Base-by-base conservation (phyloP, 768 basidiomycete species). In the Floccularia luteovirens region DNA sequence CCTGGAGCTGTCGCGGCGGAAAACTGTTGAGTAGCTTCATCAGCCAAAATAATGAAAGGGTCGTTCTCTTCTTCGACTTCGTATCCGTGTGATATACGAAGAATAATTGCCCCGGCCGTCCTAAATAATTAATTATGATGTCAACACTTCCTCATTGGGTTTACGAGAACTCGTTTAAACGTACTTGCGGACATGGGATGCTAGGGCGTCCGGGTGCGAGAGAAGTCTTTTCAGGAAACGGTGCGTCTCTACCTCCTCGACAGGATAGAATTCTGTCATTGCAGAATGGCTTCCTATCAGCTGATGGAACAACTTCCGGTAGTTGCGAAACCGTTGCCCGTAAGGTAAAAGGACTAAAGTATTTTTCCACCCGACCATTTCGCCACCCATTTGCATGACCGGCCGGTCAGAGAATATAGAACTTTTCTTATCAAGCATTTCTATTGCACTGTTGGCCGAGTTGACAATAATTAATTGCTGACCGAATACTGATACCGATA, bases 371-470 rank as follows among this genome's bases (percentile, higher is more conserved):
- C 62, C 63, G 2, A 61, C 68, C 13, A 74, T 57, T 24, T 67
- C 64, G 11, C 63, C 64, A 5, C 62, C 60, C 64, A 71, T 67
- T 23, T 57, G 57, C 35, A 64, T 49, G 13, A 60, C 42, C 0
- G 77, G 74, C 24, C 77, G 61, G 52, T 78, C 75, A 13, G 77
- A 79, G 48, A 77, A 77, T 22, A 69, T 64, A 11, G 63, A 55
- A 24, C 75, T 69, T 41, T 68, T 72, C 44, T 67, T 69, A 24
- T 76, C 69, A 19, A 78, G 66, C 56, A 77, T 57, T 21, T 74
- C 69, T n/a, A 59, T 48, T 3, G 74, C 73, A 1, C 48, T 40
- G 19, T 65, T 49, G 4, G 44, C 48, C 0, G 60, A 64, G 49
- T 73, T 76, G 20, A 77, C 21, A 38, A 77, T 50, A 24, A 76